phyloP scores from a whole-genome alignment of 1,284 basidiomycete genomes.

The Boletus nobilissimus region DNA sequence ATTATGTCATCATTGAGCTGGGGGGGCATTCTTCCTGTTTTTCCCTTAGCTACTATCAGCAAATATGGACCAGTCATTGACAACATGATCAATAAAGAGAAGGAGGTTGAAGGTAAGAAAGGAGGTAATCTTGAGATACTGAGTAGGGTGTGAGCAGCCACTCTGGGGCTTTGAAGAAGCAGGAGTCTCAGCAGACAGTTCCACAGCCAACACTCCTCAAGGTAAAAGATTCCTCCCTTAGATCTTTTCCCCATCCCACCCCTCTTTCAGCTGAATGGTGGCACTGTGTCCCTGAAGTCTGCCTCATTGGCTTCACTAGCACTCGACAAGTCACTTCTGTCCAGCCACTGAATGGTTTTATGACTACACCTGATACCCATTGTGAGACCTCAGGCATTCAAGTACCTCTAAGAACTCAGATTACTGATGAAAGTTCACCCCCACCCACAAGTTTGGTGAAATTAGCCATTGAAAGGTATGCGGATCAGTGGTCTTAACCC shows the following conservation, averaged over 20 bases:
- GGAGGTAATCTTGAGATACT: slow-evolving; percentile 86
- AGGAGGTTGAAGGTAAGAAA: slow-evolving; percentile 78
- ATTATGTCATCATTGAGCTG: slow-evolving; percentile 90
- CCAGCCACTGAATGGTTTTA: slow-evolving; percentile 52
- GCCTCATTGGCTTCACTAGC: slow-evolving; percentile 39
- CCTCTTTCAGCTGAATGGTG: slow-evolving; percentile 47
- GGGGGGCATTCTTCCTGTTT: slow-evolving; percentile 90
- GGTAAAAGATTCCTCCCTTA: slow-evolving; percentile 30
- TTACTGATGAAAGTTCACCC: slow-evolving; percentile 36
- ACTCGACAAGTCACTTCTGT: slow-evolving; percentile 53
- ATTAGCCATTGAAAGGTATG: slow-evolving; percentile 72
- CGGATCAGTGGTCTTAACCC: slow-evolving; percentile 33
- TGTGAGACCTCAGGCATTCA: slow-evolving; percentile 54
- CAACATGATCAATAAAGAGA: slow-evolving; percentile 72
- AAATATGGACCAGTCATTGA: slow-evolving; percentile 69
- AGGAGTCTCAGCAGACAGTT: slow-evolving; percentile 68
- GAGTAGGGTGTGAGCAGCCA: slow-evolving; percentile 81
- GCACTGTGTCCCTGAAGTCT: slow-evolving; percentile 52
- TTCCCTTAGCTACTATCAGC: slow-evolving; percentile 75
- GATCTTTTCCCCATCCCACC: slow-evolving; percentile 30
- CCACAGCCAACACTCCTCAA: slow-evolving; percentile 49
- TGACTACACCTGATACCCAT: slow-evolving; percentile 39
- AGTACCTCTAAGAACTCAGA: slow-evolving; percentile 63
- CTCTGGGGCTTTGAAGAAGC: slow-evolving; percentile 74
- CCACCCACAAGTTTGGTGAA: slow-evolving; percentile 57